Evolutionary conservation across 1,139 yeast genomes (phyloP), one percentile per base, ranked within the genome.

Genomic region (Hyphopichia pseudoburtonii): DNA sequence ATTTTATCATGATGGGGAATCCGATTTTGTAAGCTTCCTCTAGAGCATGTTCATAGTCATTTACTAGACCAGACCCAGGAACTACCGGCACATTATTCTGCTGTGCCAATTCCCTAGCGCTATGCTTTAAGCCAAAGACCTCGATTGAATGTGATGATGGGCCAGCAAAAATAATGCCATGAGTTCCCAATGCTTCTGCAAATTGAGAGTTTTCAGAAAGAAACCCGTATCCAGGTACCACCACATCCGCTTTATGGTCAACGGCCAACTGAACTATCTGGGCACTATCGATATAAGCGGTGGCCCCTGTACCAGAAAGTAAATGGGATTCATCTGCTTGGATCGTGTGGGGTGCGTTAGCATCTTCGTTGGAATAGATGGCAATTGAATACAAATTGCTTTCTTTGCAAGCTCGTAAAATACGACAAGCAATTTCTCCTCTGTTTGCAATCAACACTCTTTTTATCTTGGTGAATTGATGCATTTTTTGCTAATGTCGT

Each of bases 371-470:
- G 6, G 75, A 62, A 46, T 63, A 71, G 17, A 71, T 54, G 2
- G 70, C 64, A 18, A 72, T 59, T 14, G 76, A 58, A 27, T 56
- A 52, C 30, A 71, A 56, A 6, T 66, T 65, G 51, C 60, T 46
- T 33, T 57, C 50, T 37, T 62, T 52, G 37, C 76, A 73, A 2
- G 73, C 57, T 29, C 57, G 51, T 19, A 64, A 59, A 30, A 69
- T 69, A 28, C 77, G 51, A 45, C 69, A 66, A 17, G 75, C 75
- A 28, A 71, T 71, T 45, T 71, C 77, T 19, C 77, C 77, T 39
- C 77, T 58, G 44, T 70, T 70, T 27, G 76, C 76, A 28, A 70
- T 59, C 27, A 70, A 54, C 9, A 71, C 66, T 30, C 55, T 59
- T 26, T 54, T 46, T 34, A 62, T 48, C 10, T 60, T 57, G 4